Evolutionary conservation across 2,329 filamentous ascomycete genomes (phyloP), one percentile per base, ranked within the genome.

Genomic region (Neurospora sp.): DNA sequence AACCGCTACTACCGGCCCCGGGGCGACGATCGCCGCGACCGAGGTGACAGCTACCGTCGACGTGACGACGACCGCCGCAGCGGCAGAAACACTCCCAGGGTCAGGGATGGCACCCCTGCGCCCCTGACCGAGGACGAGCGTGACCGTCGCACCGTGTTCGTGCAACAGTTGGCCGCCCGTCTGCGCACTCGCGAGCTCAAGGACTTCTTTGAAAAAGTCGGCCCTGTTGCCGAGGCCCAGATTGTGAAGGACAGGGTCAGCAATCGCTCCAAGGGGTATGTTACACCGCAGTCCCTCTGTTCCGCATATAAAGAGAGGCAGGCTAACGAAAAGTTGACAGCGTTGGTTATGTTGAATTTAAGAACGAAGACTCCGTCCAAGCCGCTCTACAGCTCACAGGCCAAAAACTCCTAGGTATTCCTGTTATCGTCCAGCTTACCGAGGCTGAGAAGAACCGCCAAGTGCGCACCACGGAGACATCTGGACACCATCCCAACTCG

Each of bases 381-480:
- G 90, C 92, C 83, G 96, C 96, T 78, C 92, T 99, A 80, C 92
- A 97, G 84, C 93, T 99, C 85, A 99, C 96, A 81, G 96, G 96
- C 82, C 95, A 98, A 85, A 97, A 96, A 83, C 91, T 99, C 82
- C 86, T 97, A 91, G 94, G 93, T 86, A 97, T 99, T 75, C 96
- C 96, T 71, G 96, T 99, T 80, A 99, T 99, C 78, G 96, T 95
- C 69, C 95, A 98, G 82, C 90, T 97, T 80, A 98, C 96, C 77
- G 96, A 99, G 86, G 96, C 96, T 79, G 96, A 99, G 82, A 99
- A 99, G 86, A 99, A 99, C 79, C 93, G 96, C 76, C 95, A 97
- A 85, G 93, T 93, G 74, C 93, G 95, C 75, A 95, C 88, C 74
- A 88, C 92, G 68, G 92, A 96, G 76, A 84, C 87, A 68, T 82